Evolutionary conservation across 2,329 filamentous ascomycete species (phyloP).

Genomic region (Plenodomus tracheiphilus): DNA sequence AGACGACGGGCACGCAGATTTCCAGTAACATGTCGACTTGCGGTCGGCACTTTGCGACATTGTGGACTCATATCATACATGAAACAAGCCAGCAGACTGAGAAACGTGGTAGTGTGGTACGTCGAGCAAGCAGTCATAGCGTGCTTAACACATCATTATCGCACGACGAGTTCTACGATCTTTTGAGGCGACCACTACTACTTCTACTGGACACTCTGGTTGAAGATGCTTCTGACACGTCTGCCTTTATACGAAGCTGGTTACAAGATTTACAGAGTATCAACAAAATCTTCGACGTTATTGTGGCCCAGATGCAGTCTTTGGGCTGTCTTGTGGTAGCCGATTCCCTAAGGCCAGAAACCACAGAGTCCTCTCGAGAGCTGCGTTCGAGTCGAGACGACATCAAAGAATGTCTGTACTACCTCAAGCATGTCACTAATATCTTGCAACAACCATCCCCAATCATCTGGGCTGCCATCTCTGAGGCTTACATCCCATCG

Average conservation of each 20-base stretch:
- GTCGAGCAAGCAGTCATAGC: constrained; percentile 36
- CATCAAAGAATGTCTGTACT: constrained; percentile 75
- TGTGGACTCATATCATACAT: constrained; percentile 76
- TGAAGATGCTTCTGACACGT: constrained; percentile 72
- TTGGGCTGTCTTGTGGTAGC: constrained; percentile 30
- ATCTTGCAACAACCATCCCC: constrained; percentile 71
- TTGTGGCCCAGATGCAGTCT: constrained; percentile 35
- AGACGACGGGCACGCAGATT: constrained; percentile 3
- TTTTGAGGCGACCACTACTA: constrained; percentile 81
- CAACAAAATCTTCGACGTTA: constrained; percentile 50
- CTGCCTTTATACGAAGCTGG: constrained; percentile 79
- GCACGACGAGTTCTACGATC: constrained; percentile 66
- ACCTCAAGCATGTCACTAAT: constrained; percentile 73
- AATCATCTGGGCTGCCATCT: constrained; percentile 70
- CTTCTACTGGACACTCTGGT: constrained; percentile 77
- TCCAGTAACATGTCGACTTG: constrained; percentile 50
- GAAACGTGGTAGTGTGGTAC: constrained; percentile 32
- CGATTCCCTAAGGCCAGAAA: constrained; percentile 19
- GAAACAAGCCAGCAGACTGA: constrained; percentile 43
- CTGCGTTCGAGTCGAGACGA: constrained; percentile 56
- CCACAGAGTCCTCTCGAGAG: background rate
- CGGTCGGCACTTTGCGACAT: constrained; percentile 70
- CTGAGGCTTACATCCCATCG: constrained; percentile 61
- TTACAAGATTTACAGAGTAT: constrained; percentile 65
- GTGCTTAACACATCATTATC: constrained; percentile 29